A percentile compares a stretch with the other conserved stretches of the same genome.
Conservation (phyloP, 2,329 filamentous ascomycete species). For the Onygenales sp. region DNA sequence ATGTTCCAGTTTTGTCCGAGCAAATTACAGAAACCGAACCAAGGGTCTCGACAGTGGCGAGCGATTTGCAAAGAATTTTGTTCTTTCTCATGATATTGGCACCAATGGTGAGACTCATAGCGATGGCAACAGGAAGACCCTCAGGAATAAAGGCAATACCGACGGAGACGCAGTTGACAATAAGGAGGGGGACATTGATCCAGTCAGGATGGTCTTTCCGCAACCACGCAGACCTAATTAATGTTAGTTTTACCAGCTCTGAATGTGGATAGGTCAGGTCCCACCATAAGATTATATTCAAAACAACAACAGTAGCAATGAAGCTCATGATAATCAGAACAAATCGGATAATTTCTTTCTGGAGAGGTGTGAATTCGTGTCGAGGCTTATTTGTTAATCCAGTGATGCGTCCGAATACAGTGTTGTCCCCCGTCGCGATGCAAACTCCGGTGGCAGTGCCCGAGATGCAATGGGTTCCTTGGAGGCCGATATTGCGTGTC, state of each 20-base stretch:
- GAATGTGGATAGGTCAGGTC: not conserved
- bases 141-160: conserved; percentile 70
- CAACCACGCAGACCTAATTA: conserved; percentile 57
- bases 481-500: conserved; percentile 64
- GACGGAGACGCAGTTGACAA: conserved; percentile 63
- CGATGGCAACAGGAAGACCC: conserved; percentile 60
- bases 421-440: conserved; percentile 61
- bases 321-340: conserved; percentile 58
- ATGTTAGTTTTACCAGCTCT: conserved; percentile 7
- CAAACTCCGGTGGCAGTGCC: conserved; percentile 59
- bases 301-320: conserved; percentile 53
- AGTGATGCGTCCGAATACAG: conserved; percentile 68
- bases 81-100: conserved; percentile 69
- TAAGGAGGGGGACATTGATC: conserved; percentile 63
- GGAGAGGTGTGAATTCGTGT: conserved; percentile 57
- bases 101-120: conserved; percentile 62
- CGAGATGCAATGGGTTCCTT: conserved; percentile 69
- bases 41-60: conserved; percentile 69
- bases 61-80: conserved; percentile 68
- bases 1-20: conserved; percentile 62
- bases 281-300: conserved; percentile 52
- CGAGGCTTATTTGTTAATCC: conserved; percentile 62
- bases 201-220: conserved; percentile 55
- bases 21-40: conserved; percentile 65
- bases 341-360: conserved; percentile 65